Conservation (phyloP, 768 basidiomycete genomes). For the Filobasidium wieringae region DNA sequence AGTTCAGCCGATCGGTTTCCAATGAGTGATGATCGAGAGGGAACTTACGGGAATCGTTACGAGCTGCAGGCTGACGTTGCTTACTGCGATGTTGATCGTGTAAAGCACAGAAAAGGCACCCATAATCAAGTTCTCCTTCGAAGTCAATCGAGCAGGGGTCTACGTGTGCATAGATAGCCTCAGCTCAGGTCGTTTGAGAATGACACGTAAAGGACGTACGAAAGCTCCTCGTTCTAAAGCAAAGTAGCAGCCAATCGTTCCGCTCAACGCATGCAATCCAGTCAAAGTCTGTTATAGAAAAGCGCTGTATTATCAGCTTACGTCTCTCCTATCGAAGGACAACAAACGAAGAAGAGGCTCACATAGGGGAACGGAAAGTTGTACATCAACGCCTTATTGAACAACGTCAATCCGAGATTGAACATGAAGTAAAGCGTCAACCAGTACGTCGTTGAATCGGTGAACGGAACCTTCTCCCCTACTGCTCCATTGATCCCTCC, state of each 20-base stretch:
- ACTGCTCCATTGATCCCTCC: not conserved
- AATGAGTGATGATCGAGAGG: conserved; percentile 2
- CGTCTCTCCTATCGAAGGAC: not conserved
- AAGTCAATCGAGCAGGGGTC: conserved; percentile 48
- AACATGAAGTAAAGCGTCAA: conserved; percentile 72
- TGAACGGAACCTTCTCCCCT: conserved; percentile 14
- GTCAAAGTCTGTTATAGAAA: conserved; percentile 53
- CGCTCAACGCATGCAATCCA: conserved; percentile 77
- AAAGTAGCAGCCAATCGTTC: conserved; percentile 64
- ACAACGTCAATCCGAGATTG: conserved; percentile 84
- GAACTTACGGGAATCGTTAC: conserved; percentile 75
- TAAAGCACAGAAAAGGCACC: conserved; percentile 78
- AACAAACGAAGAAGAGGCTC: conserved; percentile 12
- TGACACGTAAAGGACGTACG: conserved; percentile 26
- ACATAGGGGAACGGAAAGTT: conserved; percentile 86
- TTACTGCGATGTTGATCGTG: conserved; percentile 86
- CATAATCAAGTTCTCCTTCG: conserved; percentile 52
- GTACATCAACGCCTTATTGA: conserved; percentile 86
- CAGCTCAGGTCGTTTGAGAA: not conserved
- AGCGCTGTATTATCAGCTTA: too few relatives aligned
- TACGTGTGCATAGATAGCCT: conserved; percentile 11
- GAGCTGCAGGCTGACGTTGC: conserved; percentile 75
- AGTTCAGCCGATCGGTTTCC: not conserved
- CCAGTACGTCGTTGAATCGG: conserved; percentile 46
- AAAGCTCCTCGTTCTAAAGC: conserved; percentile 53